A percentile compares a stretch with the other conserved stretches of the same genome.
Conservation (phyloP, 108 stramenopile genomes). For the Cyclotella cryptica region DNA sequence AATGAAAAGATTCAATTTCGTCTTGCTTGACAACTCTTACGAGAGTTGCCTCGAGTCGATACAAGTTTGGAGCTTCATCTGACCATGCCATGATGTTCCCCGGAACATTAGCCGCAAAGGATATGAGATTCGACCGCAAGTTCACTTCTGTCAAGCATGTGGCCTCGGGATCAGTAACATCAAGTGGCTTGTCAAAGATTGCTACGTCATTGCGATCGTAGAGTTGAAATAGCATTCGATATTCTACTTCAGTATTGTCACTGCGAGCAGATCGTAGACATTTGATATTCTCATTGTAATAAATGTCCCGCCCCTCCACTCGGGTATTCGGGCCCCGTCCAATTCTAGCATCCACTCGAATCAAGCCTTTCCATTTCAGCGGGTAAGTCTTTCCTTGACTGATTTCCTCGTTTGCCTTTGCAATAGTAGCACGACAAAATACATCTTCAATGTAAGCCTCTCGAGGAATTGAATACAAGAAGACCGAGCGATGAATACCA, state of each 20-base stretch:
- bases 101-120: constrained; percentile 33
- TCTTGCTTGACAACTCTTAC: neutral
- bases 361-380: constrained; percentile 13
- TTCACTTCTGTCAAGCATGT: constrained; percentile 22
- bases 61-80: constrained; percentile 40
- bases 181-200: constrained; percentile 37
- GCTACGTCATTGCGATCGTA: constrained; percentile 18
- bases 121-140: constrained; percentile 29
- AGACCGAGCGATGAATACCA: constrained; percentile 92
- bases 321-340: constrained; percentile 22
- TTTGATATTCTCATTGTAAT: constrained; percentile 61
- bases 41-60: constrained; percentile 35
- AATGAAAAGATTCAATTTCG: neutral
- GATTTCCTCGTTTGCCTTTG: neutral
- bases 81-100: constrained; percentile 31
- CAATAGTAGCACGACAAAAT: constrained; percentile 44
- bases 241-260: constrained; percentile 30
- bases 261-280: constrained; percentile 36
- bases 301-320: constrained; percentile 53
- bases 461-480: constrained; percentile 67
- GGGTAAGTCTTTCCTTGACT: neutral
- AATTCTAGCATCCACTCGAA: constrained; percentile 30
- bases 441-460: constrained; percentile 78
- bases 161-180: constrained; percentile 16
- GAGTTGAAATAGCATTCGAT: constrained; percentile 46